Percentiles rank a stretch among this genome's conserved stretches.
Conservation (phyloP, 2,329 filamentous ascomycete species). For the Endothia cerciana region DNA sequence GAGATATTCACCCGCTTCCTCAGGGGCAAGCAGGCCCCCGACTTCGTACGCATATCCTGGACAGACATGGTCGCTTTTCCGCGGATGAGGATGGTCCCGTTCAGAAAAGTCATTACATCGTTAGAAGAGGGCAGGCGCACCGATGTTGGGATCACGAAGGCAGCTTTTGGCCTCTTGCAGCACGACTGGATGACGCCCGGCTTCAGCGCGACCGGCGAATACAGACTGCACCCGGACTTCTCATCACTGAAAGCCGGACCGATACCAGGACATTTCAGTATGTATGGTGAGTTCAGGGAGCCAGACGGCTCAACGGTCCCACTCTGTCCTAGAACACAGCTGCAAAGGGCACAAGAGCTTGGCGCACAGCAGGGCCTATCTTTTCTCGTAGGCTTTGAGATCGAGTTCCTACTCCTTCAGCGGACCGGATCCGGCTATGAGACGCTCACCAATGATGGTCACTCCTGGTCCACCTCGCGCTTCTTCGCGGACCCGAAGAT, state of each 20-base stretch:
- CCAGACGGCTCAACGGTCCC: constrained; percentile 52
- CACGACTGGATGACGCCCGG: constrained; percentile 62
- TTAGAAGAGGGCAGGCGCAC: constrained; percentile 49
- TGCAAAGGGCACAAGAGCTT: constrained; percentile 58
- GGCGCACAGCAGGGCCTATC: constrained; percentile 57
- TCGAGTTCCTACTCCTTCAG: constrained; percentile 75
- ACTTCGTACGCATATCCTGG: constrained; percentile 77
- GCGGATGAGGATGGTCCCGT: constrained; percentile 69
- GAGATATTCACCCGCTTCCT: constrained; percentile 48
- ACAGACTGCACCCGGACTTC: constrained; percentile 69
- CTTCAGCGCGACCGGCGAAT: constrained; percentile 64
- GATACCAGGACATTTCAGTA: constrained; percentile 63
- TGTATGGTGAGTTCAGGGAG: constrained; percentile 69
- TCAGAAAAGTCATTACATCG: constrained; percentile 56
- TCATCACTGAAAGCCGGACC: constrained; percentile 63
- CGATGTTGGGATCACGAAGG: constrained; percentile 65
- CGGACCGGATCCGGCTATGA: constrained; percentile 44
- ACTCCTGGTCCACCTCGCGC: constrained; percentile 72
- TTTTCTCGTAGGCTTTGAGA: constrained; percentile 77
- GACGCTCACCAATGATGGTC: constrained; percentile 60
- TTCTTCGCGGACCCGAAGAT: constrained; percentile 62
- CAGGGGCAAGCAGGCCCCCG: constrained; percentile 52
- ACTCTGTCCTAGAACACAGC: constrained; percentile 68
- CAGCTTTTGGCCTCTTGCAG: constrained; percentile 68
- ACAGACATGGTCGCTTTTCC: constrained; percentile 75